Conservation (phyloP, 2,329 filamentous ascomycete species). For the Xylariaceae sp. region DNA sequence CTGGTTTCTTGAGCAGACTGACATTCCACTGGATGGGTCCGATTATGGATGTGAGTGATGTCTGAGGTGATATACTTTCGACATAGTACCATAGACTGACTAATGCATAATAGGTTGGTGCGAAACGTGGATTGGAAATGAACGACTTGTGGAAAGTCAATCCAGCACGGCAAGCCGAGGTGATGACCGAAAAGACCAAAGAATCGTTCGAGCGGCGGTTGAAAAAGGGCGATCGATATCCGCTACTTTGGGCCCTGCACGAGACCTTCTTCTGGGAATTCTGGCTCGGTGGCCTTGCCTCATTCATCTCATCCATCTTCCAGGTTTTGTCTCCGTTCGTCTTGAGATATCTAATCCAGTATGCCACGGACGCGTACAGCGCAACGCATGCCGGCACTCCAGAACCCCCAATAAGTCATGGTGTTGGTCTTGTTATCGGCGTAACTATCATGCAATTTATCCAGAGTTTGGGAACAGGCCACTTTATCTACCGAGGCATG, state of each 20-base stretch:
- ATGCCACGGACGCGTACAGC: constrained; percentile 74
- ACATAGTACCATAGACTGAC: no score
- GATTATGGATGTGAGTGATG: constrained; percentile 67
- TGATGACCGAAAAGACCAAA: constrained; percentile 65
- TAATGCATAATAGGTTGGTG: constrained; percentile 49
- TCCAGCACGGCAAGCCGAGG: constrained; percentile 69
- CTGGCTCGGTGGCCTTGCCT: constrained; percentile 75
- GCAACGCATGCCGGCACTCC: constrained; percentile 52
- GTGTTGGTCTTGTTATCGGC: constrained; percentile 79
- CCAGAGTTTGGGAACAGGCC: constrained; percentile 78
- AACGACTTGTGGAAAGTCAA: constrained; percentile 91
- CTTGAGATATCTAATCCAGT: constrained; percentile 81
- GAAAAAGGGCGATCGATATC: constrained; percentile 66
- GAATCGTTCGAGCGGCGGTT: constrained; percentile 68
- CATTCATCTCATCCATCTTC: constrained; percentile 68
- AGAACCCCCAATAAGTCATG: constrained; percentile 67
- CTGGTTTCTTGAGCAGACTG: constrained; percentile 70
- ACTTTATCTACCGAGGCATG: constrained; percentile 92
- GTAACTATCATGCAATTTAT: constrained; percentile 82
- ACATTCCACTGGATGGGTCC: constrained; percentile 90
- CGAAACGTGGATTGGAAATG: constrained; percentile 76
- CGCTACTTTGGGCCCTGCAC: constrained; percentile 76
- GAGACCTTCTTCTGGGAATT: constrained; percentile 87
- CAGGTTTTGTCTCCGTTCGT: constrained; percentile 84
- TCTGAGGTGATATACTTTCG: background rate